Conservation (phyloP, 2,329 filamentous ascomycete genomes). For the Xylaria sp. region DNA sequence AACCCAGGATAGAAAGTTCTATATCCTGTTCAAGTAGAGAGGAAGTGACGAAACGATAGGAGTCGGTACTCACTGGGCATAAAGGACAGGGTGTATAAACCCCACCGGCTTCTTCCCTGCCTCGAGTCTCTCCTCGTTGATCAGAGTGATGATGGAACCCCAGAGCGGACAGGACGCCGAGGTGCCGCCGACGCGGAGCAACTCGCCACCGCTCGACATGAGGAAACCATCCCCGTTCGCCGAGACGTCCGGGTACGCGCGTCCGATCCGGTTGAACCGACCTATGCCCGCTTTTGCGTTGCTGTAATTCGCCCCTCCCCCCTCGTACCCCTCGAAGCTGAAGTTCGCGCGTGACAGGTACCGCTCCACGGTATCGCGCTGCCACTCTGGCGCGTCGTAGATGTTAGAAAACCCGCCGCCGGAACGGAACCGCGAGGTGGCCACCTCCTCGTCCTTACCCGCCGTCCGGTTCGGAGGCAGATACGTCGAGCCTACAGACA, state of each 20-base stretch:
- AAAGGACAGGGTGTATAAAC: conserved; percentile 62
- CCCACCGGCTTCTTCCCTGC: conserved; percentile 59
- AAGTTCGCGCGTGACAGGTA: conserved; percentile 39
- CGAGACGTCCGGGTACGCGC: conserved; percentile 61
- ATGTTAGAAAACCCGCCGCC: conserved; percentile 36
- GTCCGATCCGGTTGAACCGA: conserved; percentile 55
- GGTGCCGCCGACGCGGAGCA: conserved; percentile 59
- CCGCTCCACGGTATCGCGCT: conserved; percentile 12
- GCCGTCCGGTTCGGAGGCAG: conserved; percentile 36
- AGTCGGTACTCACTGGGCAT: conserved; percentile 49
- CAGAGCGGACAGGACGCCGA: conserved; percentile 61
- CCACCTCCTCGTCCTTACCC: conserved; percentile 26
- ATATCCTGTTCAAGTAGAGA: neutral
- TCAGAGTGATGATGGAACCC: conserved; percentile 58
- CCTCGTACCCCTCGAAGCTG: conserved; percentile 45
- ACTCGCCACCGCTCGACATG: conserved; percentile 49
- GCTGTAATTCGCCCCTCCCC: conserved; percentile 50
- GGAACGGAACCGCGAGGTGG: conserved; percentile 23
- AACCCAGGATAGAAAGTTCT: neutral
- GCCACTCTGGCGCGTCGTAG: conserved; percentile 30
- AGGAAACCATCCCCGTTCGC: conserved; percentile 54
- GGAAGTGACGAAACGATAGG: neutral
- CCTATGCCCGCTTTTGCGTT: conserved; percentile 49
- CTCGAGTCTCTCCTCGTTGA: conserved; percentile 61
- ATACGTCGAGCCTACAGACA: conserved; percentile 55